These are phyloP conservation scores for Fusarium lateritium DNA, from an alignment of 2,329 filamentous ascomycete species.

Conservation along the genomic window DNA sequence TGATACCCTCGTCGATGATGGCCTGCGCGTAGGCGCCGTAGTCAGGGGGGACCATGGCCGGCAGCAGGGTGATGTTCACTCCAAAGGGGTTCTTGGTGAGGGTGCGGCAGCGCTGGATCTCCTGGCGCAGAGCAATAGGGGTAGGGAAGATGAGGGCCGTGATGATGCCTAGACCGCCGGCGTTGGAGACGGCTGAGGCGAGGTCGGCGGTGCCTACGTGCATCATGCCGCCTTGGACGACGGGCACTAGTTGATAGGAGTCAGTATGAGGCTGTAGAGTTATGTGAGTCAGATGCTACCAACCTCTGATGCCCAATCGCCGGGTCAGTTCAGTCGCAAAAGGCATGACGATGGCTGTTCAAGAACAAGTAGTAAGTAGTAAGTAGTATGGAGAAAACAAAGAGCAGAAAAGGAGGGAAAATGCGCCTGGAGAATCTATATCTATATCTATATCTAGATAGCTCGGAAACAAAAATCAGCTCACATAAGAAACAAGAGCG, in stretches of 20 bases:
- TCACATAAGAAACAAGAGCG: conserved; percentile 12
- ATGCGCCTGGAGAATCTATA: neutral
- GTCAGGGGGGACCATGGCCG: conserved; percentile 89
- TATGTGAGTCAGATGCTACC: conserved; percentile 3
- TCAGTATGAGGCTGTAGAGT: conserved; percentile 3
- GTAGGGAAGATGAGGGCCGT: conserved; percentile 93
- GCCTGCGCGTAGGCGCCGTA: conserved; percentile 93
- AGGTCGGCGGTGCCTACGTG: conserved; percentile 87
- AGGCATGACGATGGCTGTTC: conserved; percentile 61
- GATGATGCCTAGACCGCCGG: conserved; percentile 86
- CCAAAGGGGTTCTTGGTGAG: conserved; percentile 87
- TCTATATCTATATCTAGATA: conserved; percentile 4
- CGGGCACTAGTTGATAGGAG: conserved; percentile 70
- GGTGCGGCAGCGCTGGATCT: conserved; percentile 88
- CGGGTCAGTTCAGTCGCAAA: conserved; percentile 71
- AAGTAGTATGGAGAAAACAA: neutral
- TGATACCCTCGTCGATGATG: conserved; percentile 92
- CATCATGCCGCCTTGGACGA: conserved; percentile 91
- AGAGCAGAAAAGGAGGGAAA: neutral
- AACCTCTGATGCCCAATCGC: conserved; percentile 69
- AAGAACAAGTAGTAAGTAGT: neutral
- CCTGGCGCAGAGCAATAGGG: conserved; percentile 90
- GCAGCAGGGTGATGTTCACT: conserved; percentile 95
- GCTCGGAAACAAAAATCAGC: neutral
- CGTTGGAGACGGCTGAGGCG: conserved; percentile 82